A percentile compares a stretch with the other conserved stretches of the same genome.
Conservation (phyloP, 139 green algal genomes). For the Tetradesmus obliquus region DNA sequence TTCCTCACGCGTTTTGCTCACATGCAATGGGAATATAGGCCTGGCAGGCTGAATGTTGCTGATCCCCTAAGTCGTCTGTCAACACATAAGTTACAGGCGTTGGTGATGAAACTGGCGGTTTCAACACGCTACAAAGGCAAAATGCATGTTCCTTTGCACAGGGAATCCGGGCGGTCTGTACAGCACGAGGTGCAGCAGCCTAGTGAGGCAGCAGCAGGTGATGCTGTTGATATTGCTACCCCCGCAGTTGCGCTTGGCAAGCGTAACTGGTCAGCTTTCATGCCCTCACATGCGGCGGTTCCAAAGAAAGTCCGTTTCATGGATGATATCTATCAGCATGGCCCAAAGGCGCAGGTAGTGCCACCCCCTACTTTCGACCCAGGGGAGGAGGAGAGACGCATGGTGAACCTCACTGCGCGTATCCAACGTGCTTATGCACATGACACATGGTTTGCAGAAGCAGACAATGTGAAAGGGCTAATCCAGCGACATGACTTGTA, state of each 20-base stretch:
- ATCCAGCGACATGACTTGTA: slow-evolving; percentile 27
- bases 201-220: neutral
- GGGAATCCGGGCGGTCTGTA: neutral
- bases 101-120: neutral
- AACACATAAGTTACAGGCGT: neutral
- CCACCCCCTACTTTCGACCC: too few species aligned
- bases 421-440: neutral
- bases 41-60: slow-evolving; percentile 60
- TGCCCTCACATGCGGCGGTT: neutral
- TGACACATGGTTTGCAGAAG: slow-evolving; percentile 16
- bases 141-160: neutral
- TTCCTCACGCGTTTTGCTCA: slow-evolving; percentile 34
- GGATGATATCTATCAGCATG: neutral
- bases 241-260: neutral
- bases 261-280: neutral
- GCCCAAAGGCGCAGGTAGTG: neutral
- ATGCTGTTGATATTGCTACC: neutral
- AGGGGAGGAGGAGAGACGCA: too few species aligned
- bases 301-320: neutral
- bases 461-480: neutral
- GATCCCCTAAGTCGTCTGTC: slow-evolving; percentile 52
- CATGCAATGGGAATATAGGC: slow-evolving; percentile 50
- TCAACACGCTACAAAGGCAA: neutral
- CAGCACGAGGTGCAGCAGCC: neutral
- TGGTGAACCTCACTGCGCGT: too few species aligned